Percentiles rank a stretch among this genome's conserved stretches.
Evolutionary conservation across 2,329 filamentous ascomycete genomes (phyloP).

Genomic region (Talaromyces sp.): DNA sequence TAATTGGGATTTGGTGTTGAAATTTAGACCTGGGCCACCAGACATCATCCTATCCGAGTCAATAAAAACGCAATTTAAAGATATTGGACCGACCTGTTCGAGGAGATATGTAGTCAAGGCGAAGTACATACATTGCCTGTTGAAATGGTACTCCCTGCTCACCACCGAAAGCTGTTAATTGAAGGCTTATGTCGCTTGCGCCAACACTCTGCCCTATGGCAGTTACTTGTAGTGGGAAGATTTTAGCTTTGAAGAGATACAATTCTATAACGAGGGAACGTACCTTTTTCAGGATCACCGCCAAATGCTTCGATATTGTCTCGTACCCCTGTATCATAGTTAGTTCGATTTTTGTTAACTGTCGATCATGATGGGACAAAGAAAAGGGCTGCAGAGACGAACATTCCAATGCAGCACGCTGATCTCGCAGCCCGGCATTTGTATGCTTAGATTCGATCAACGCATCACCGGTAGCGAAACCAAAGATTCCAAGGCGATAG

Average conservation of each 20-base stretch:
- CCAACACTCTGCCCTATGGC: constrained; percentile 36
- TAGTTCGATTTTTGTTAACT: too few relatives aligned
- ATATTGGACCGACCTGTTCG: too few relatives aligned
- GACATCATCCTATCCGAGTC: constrained; percentile 32
- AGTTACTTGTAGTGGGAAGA: constrained; percentile 23
- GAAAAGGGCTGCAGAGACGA: neutral
- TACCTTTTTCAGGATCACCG: constrained; percentile 20
- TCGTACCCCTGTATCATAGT: constrained; percentile 13
- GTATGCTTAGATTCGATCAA: constrained; percentile 25
- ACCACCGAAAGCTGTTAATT: constrained; percentile 30
- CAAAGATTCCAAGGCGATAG: constrained; percentile 21
- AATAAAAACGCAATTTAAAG: neutral
- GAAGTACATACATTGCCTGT: constrained; percentile 27
- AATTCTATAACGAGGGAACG: too few relatives aligned
- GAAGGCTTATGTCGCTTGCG: constrained; percentile 31
- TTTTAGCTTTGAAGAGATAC: neutral
- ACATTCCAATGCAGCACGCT: constrained; percentile 37
- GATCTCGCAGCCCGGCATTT: constrained; percentile 36
- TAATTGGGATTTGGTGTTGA: constrained; percentile 30
- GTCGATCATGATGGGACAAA: neutral
- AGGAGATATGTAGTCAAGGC: neutral
- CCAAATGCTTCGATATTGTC: constrained; percentile 21
- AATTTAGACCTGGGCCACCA: constrained; percentile 30
- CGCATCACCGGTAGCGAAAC: constrained; percentile 23
- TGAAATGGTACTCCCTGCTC: constrained; percentile 30